A percentile compares a stretch with the other conserved stretches of the same genome.
phyloP scores from a whole-genome alignment of 2,329 filamentous ascomycete species.

The Immersiporthe knoxdaviesiana region DNA sequence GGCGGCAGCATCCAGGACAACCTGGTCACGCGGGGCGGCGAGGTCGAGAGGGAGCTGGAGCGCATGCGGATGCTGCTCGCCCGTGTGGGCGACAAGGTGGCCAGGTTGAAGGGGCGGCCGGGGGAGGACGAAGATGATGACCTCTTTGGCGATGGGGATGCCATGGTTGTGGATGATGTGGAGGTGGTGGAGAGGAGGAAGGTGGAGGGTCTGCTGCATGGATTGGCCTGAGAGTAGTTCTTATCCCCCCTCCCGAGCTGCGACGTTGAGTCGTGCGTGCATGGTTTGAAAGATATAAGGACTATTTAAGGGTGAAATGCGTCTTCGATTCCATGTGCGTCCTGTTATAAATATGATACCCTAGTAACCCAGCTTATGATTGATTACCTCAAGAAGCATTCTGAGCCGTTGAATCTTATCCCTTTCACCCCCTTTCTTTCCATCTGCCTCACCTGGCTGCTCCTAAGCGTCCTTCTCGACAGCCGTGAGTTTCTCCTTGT shows the following conservation, averaged over 20 bases:
- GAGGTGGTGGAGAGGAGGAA: constrained; percentile 47
- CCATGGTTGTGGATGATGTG: constrained; percentile 40
- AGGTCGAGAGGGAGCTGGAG: constrained; percentile 68
- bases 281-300: background rate
- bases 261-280: background rate
- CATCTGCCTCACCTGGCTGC: constrained; percentile 1
- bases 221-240: constrained; percentile 30
- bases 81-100: constrained; percentile 60
- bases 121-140: constrained; percentile 10
- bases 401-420: constrained; percentile 24
- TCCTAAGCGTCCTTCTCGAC: background rate
- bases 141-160: constrained; percentile 31
- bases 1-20: constrained; percentile 61
- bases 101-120: constrained; percentile 39
- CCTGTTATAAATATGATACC: background rate
- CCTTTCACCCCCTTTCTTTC: constrained; percentile 25
- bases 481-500: background rate
- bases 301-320: background rate
- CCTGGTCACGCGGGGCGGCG: constrained; percentile 65
- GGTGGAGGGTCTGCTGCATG: constrained; percentile 46
- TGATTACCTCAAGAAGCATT: background rate
- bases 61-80: constrained; percentile 67
- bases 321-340: background rate
- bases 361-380: background rate
- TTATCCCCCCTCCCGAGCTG: background rate